Evolutionary conservation across 2,329 filamentous ascomycete species (phyloP).

Genomic region (Botryotinia convoluta): DNA sequence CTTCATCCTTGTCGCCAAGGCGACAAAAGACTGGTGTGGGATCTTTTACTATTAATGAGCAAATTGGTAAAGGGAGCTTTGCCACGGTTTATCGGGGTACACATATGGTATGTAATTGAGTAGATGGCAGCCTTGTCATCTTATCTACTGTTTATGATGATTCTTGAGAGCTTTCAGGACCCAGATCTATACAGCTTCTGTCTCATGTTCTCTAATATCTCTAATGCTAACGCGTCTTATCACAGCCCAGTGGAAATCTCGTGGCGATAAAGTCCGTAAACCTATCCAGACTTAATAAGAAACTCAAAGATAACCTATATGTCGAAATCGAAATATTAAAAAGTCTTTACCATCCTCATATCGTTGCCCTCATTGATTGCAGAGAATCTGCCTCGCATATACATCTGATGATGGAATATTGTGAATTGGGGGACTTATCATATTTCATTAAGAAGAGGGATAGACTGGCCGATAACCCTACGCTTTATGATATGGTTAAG

Average conservation of each 20-base stretch:
- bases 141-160: background rate
- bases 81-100: constrained; percentile 88
- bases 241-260: constrained; percentile 71
- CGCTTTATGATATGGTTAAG: constrained; percentile 83
- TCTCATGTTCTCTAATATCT: constrained; percentile 18
- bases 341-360: constrained; percentile 90
- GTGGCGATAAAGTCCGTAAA: constrained; percentile 98
- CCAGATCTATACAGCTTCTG: background rate
- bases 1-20: constrained; percentile 38
- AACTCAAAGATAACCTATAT: constrained; percentile 93
- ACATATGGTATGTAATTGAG: constrained; percentile 65
- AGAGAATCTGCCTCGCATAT: constrained; percentile 84
- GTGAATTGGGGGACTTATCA: constrained; percentile 89
- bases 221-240: constrained; percentile 27
- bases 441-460: constrained; percentile 95
- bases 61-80: constrained; percentile 97
- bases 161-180: background rate
- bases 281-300: constrained; percentile 84
- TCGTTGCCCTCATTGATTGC: constrained; percentile 93
- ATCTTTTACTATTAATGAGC: constrained; percentile 72
- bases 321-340: constrained; percentile 95
- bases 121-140: constrained; percentile 3
- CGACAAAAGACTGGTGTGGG: constrained; percentile 58
- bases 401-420: constrained; percentile 98
- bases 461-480: constrained; percentile 72